Percentiles rank a stretch among this genome's conserved stretches.
Conservation (phyloP, 371 early-diverging fungal species). For the Mortierella sp. region DNA sequence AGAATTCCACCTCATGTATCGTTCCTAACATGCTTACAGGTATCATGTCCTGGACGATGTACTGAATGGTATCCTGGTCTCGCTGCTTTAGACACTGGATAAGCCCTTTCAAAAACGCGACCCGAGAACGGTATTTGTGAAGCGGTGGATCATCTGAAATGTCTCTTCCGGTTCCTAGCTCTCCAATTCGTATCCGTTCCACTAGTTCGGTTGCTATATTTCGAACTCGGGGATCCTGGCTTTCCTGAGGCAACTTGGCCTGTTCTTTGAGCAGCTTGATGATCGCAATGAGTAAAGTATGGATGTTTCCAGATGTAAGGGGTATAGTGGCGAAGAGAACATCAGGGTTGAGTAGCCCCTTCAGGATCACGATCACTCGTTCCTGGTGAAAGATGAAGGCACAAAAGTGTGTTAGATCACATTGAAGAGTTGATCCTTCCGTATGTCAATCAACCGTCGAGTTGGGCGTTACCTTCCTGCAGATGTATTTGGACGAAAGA, state of each 20-base stretch:
- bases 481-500: conserved; percentile 33
- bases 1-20: not conserved
- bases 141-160: not conserved
- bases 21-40: conserved; percentile 23
- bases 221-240: conserved; percentile 15
- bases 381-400: conserved; percentile 7
- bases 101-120: conserved; percentile 29
- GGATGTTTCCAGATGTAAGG: conserved; percentile 30
- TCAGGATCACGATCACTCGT: conserved; percentile 15
- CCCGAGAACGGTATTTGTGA: conserved; percentile 19
- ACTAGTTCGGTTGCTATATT: conserved; percentile 4
- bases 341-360: conserved; percentile 16
- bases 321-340: conserved; percentile 22
- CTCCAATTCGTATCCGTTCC: conserved; percentile 38
- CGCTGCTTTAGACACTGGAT: conserved; percentile 30
- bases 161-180: conserved; percentile 28
- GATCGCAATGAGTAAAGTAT: conserved; percentile 16
- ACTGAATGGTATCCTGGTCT: conserved; percentile 16
- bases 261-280: conserved; percentile 27
- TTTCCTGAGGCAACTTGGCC: conserved; percentile 9
- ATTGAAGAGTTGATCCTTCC: too few species aligned
- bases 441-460: too few species aligned
- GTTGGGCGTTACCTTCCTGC: conserved; percentile 32
- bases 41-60: conserved; percentile 33
- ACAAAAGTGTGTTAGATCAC: too few species aligned